Conservation (phyloP, 768 basidiomycete species). For the Phlegmacium glaucopus region DNA sequence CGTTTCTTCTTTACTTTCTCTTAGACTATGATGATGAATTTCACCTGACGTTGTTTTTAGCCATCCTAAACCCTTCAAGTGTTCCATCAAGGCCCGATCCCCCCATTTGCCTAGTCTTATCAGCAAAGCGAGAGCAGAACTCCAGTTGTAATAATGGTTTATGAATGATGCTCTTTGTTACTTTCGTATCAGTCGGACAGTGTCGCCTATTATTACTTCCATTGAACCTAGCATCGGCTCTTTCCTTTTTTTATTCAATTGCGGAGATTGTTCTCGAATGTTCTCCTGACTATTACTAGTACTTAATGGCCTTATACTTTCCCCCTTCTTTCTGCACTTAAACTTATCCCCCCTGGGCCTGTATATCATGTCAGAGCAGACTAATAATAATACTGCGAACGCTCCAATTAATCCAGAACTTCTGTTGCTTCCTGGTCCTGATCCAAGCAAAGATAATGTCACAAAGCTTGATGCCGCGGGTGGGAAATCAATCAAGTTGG, state of each 20-base stretch:
- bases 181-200: too few species aligned
- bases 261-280: constrained; percentile 10
- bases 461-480: constrained; percentile 3
- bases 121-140: constrained; percentile 23
- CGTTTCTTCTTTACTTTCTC: constrained; percentile 11
- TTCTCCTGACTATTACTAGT: constrained; percentile 5
- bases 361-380: not conserved
- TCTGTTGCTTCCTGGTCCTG: constrained; percentile 4
- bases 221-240: not conserved
- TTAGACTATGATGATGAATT: not conserved
- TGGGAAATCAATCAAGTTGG: constrained; percentile 40
- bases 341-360: not conserved
- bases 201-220: not conserved
- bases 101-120: constrained; percentile 26
- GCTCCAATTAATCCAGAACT: not conserved
- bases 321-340: too few species aligned
- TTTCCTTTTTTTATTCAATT: not conserved
- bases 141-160: constrained; percentile 1
- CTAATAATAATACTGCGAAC: not conserved
- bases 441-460: not conserved
- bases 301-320: not conserved
- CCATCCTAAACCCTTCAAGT: constrained; percentile 50
- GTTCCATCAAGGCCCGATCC: constrained; percentile 43
- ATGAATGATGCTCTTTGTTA: too few species aligned
- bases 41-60: constrained; percentile 23